Percentiles rank a stretch among this genome's conserved stretches.
These are phyloP conservation scores for Rhynchospora pubera DNA, from an alignment of 176 grass and related monocot genomes.

Conservation along the genomic window DNA sequence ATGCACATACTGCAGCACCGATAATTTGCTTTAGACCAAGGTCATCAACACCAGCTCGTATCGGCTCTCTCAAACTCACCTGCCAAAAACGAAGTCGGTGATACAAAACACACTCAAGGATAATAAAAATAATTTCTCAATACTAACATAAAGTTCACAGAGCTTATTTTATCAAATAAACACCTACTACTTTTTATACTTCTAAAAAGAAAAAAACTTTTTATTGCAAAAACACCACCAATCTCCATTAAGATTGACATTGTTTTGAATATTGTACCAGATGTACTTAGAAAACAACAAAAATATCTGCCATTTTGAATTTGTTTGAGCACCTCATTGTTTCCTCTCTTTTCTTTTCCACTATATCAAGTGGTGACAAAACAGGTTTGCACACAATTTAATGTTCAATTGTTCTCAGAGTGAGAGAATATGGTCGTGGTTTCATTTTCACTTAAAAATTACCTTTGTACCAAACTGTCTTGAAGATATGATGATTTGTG, in stretches of 20 bases:
- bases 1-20: slow-evolving; percentile 58
- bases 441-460: too few species aligned
- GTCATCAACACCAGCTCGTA: slow-evolving; percentile 59
- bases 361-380: too few species aligned
- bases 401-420: too few species aligned
- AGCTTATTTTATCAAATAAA: not conserved
- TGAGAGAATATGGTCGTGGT: too few species aligned
- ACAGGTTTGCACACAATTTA: too few species aligned
- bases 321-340: not conserved
- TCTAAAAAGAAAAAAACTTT: not conserved
- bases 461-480: too few species aligned
- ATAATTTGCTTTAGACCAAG: slow-evolving; percentile 76
- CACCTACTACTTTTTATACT: not conserved
- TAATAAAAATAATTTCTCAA: not conserved
- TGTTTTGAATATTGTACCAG: not conserved
- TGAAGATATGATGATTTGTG: too few species aligned
- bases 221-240: not conserved
- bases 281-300: not conserved
- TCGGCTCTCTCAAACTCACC: slow-evolving; percentile 89
- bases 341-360: too few species aligned
- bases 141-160: not conserved
- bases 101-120: slow-evolving; percentile 7
- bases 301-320: not conserved
- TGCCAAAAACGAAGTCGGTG: slow-evolving; percentile 31
- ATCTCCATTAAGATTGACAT: not conserved